Conservation (phyloP, 1,139 yeast genomes). For the Williopsis jadinii region DNA sequence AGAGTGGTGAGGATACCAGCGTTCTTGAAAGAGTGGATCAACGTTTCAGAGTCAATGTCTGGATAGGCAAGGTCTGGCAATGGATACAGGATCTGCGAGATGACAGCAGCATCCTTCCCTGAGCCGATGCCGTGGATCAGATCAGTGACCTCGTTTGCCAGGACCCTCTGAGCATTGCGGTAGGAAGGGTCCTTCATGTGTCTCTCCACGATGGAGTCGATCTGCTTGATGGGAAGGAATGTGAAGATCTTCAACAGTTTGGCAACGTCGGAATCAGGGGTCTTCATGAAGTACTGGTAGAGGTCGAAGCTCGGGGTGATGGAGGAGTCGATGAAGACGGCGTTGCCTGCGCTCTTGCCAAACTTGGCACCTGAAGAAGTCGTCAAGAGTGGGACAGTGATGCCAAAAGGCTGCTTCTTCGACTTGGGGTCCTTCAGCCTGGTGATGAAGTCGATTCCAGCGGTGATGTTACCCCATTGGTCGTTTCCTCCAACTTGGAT, state of each 20-base stretch:
- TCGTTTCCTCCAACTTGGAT: conserved; percentile 95
- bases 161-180: conserved; percentile 64
- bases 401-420: conserved; percentile 41
- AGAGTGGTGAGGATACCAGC: conserved; percentile 53
- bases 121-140: conserved; percentile 78
- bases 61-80: conserved; percentile 45
- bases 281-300: conserved; percentile 78
- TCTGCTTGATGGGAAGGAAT: conserved; percentile 55
- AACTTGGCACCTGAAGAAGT: conserved; percentile 90
- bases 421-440: conserved; percentile 38
- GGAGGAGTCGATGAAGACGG: conserved; percentile 72
- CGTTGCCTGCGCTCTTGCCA: conserved; percentile 97
- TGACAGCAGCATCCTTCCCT: conserved; percentile 57
- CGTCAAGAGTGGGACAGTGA: conserved; percentile 86
- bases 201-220: conserved; percentile 41
- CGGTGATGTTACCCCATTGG: conserved; percentile 98
- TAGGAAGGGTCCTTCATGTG: conserved; percentile 56
- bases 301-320: conserved; percentile 76
- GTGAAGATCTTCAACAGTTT: conserved; percentile 73
- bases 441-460: conserved; percentile 84
- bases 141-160: conserved; percentile 84
- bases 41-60: conserved; percentile 41
- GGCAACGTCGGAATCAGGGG: conserved; percentile 71
- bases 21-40: conserved; percentile 50
- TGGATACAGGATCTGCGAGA: conserved; percentile 63